phyloP scores from a whole-genome alignment of 306 rosid species.

The Casuarina glauca region DNA sequence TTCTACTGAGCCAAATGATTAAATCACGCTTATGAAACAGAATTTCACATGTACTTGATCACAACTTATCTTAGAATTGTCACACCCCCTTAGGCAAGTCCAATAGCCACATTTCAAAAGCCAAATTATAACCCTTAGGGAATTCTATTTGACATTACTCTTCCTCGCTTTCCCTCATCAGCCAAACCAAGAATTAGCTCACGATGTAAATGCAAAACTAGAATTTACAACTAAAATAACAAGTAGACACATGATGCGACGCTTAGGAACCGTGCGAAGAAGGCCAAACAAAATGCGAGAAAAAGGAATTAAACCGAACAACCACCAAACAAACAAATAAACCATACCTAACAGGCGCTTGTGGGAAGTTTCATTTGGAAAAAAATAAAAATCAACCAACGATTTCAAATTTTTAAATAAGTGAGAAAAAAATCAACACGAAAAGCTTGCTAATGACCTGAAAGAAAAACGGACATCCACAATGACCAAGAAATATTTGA shows the following conservation, averaged over 20 bases:
- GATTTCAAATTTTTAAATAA: not conserved
- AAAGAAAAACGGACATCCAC: not conserved
- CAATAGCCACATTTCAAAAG: not conserved
- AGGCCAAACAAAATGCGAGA: not conserved
- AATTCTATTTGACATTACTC: not conserved
- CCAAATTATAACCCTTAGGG: not conserved
- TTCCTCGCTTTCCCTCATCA: slow-evolving; percentile 1
- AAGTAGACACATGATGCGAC: not conserved
- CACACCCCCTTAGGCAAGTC: not conserved
- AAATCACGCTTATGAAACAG: not conserved
- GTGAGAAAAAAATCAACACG: not conserved
- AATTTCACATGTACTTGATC: not conserved
- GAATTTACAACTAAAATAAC: not conserved
- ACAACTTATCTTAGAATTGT: not conserved
- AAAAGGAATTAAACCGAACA: not conserved
- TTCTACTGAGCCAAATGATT: not conserved
- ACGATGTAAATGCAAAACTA: not conserved
- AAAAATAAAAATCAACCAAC: not conserved
- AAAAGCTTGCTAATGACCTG: not conserved
- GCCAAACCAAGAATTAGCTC: not conserved
- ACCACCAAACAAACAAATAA: not conserved
- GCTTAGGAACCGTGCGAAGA: not conserved
- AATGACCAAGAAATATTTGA: not conserved
- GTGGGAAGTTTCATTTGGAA: not conserved
- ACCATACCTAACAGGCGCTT: not conserved